Percentiles rank a stretch among this genome's conserved stretches.
These are phyloP conservation scores for Delitschia confertaspora DNA, from an alignment of 495 filamentous ascomycete genomes.

Conservation along the genomic window DNA sequence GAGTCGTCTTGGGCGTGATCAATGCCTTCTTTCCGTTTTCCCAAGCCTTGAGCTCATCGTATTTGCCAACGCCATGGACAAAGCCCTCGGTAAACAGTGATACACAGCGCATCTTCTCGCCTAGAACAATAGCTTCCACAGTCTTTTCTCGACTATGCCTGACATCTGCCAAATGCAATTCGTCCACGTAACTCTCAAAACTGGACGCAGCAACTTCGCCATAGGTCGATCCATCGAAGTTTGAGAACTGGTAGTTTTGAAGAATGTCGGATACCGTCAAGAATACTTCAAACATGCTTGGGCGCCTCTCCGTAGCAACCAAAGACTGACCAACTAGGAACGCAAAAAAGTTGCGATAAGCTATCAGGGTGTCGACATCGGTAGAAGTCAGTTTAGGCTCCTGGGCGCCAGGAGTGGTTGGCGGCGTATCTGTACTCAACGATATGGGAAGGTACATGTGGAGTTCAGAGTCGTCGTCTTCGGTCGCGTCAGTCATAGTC, in stretches of 20 bases:
- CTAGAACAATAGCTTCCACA: constrained; percentile 77
- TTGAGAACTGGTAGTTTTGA: constrained; percentile 67
- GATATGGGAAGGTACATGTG: constrained; percentile 60
- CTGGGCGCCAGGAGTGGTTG: constrained; percentile 32
- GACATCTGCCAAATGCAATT: constrained; percentile 70
- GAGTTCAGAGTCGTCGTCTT: constrained; percentile 39
- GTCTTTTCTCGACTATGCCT: constrained; percentile 79
- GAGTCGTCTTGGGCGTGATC: constrained; percentile 61
- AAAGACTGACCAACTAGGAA: constrained; percentile 74
- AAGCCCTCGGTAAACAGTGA: constrained; percentile 85
- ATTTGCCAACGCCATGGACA: constrained; percentile 84
- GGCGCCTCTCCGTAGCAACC: constrained; percentile 60
- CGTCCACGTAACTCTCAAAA: constrained; percentile 68
- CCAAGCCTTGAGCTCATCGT: constrained; percentile 60
- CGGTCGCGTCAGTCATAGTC: constrained; percentile 33
- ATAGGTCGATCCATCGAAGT: constrained; percentile 69
- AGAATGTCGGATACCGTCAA: constrained; percentile 61
- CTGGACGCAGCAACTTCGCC: constrained; percentile 69
- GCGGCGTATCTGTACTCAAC: constrained; percentile 27
- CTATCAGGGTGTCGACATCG: constrained; percentile 60
- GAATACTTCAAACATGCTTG: constrained; percentile 65
- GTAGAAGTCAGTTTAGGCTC: constrained; percentile 38
- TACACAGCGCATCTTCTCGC: constrained; percentile 73
- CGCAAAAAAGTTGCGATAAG: constrained; percentile 83
- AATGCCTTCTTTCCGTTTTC: constrained; percentile 58